Base-by-base conservation (phyloP, 768 basidiomycete genomes). In the Cytidiella melzeri region DNA sequence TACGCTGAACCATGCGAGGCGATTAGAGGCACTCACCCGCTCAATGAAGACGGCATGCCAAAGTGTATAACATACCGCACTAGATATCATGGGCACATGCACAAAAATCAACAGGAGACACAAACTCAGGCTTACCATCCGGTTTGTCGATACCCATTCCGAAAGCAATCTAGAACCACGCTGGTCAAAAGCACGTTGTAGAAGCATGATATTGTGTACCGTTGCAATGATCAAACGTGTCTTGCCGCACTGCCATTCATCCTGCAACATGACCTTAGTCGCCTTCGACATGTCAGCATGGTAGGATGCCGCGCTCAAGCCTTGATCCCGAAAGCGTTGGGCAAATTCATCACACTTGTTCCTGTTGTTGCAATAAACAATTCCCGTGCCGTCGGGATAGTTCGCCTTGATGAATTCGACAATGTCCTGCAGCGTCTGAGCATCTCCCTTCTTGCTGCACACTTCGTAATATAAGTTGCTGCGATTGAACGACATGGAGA, bases 61-160 rank as follows among this genome's bases (percentile, higher is more conserved):
- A 85, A 75, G 60, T 98, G 95, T 45, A 98, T 88, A 27, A 99
- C 95, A 59, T 83, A 95, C 54, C 92, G 87, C 5, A 95, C 92
- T 92, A 46, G 36, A 39, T 24, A 53, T 52, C 38, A 18, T 10
- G 24, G 42, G 23, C 23, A 51, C 7, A 11, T 44, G 20, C 45
- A 41, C 27, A 18, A 19, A 5, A 19, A 37, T 41, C 30, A 43
- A 37, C 9, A 26, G 26, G 7, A 12, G 2, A 13, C 24, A 25
- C 42, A 12, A 34, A 27, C 12, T 9, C 12, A 2, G 12, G 44
- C 69, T 54, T 63, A 86, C 86, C 87, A 57, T 89, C 78, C 4
- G 81, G 65, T 64, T 94, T 93, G 66, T 94, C 90, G 43, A 95
- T 90, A 1, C 95, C 94, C 93, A 98, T 98, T 10, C 95, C 95